phyloP scores from a whole-genome alignment of 331 rosid genomes.

The Acacia concinna region DNA sequence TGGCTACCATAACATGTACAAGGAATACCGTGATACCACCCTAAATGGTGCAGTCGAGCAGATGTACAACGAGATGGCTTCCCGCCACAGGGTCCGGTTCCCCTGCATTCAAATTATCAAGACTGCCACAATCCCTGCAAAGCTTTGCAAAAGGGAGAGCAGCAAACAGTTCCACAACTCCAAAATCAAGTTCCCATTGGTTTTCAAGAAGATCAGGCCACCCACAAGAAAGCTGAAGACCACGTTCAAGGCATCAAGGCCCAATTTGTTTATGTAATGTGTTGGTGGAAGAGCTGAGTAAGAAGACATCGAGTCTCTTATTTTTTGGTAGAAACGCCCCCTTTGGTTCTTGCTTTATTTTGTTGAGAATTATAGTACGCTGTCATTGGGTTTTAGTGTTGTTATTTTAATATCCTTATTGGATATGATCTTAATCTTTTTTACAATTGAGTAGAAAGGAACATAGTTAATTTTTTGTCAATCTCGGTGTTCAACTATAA shows the following conservation, averaged over 20 bases:
- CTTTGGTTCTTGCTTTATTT: not conserved
- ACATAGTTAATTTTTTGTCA: not conserved
- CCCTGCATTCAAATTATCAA: slow-evolving; percentile 68
- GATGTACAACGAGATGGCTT: slow-evolving; percentile 68
- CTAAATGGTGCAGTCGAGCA: slow-evolving; percentile 58
- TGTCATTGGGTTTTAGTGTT: not conserved
- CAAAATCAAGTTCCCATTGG: slow-evolving; percentile 65
- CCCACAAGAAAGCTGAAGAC: slow-evolving; percentile 66
- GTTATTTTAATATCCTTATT: not conserved
- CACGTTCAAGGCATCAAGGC: slow-evolving; percentile 61
- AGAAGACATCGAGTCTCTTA: not conserved
- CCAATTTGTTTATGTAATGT: slow-evolving; percentile 58
- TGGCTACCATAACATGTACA: slow-evolving; percentile 70
- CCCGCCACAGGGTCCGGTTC: slow-evolving; percentile 63
- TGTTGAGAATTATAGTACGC: not conserved
- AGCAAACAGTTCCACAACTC: slow-evolving; percentile 66
- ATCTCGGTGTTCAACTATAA: not conserved
- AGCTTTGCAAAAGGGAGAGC: slow-evolving; percentile 70
- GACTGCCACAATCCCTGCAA: slow-evolving; percentile 58
- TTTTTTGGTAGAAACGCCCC: not conserved
- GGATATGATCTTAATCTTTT: not conserved
- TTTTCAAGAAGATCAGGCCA: slow-evolving; percentile 59
- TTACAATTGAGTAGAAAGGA: not conserved
- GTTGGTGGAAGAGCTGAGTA: not conserved
- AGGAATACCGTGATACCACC: slow-evolving; percentile 68